These are phyloP conservation scores for Ehretia macrophylla DNA, from an alignment of 257 asterid species.

Conservation along the genomic window DNA sequence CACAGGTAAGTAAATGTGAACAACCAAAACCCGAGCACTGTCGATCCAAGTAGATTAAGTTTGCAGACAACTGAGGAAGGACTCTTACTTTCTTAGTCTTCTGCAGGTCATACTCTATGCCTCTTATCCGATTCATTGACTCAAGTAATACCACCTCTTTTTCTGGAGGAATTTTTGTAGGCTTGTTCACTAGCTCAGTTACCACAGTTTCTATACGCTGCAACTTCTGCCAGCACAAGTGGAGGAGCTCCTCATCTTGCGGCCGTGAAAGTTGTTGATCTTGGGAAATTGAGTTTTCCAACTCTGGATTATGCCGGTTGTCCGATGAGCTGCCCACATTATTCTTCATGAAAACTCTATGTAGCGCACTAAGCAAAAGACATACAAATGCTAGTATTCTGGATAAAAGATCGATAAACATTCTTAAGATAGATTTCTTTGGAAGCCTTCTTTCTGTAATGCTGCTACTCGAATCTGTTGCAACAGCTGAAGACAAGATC, in stretches of 20 bases:
- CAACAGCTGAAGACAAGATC: conserved; percentile 9
- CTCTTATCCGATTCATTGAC: conserved; percentile 81
- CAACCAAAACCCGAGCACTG: not conserved
- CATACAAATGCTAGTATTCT: conserved; percentile 51
- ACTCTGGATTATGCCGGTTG: conserved; percentile 20
- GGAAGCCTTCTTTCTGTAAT: conserved; percentile 30
- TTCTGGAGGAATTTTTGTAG: conserved; percentile 77
- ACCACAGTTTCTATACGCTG: conserved; percentile 74
- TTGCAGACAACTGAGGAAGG: not conserved
- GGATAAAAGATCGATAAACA: conserved; percentile 30
- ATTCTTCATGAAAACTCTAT: conserved; percentile 34
- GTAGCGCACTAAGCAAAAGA: conserved; percentile 34
- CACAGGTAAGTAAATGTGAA: conserved; percentile 12
- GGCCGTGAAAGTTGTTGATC: conserved; percentile 23
- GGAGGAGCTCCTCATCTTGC: conserved; percentile 43
- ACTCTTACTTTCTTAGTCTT: conserved; percentile 71
- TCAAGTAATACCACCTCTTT: conserved; percentile 78
- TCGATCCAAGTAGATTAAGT: not conserved
- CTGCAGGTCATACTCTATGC: conserved; percentile 79
- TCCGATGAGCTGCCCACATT: conserved; percentile 21
- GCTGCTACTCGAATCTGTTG: conserved; percentile 34
- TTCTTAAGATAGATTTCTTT: conserved; percentile 29
- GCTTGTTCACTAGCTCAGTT: conserved; percentile 65
- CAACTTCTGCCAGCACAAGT: conserved; percentile 78
- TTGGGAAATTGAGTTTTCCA: conserved; percentile 30